A percentile compares a stretch with the other conserved stretches of the same genome.
Conservation (phyloP, 805 yeast species). For the Candida takata region DNA sequence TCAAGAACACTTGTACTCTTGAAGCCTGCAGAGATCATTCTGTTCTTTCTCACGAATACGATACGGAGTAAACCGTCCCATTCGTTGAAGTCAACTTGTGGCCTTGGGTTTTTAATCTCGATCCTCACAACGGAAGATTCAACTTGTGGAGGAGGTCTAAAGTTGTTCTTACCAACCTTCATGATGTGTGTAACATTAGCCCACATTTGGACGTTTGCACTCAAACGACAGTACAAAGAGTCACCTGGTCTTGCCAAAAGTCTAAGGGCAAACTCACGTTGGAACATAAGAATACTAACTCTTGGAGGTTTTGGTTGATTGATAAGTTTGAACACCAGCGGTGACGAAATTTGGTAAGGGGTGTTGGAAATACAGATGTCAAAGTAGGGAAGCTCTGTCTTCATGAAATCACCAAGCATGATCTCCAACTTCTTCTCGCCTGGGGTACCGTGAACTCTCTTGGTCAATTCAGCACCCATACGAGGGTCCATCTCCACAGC, state of each 20-base stretch:
- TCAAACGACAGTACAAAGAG: conserved; percentile 79
- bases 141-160: conserved; percentile 97
- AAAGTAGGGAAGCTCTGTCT: conserved; percentile 88
- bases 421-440: conserved; percentile 87
- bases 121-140: conserved; percentile 94
- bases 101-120: conserved; percentile 88
- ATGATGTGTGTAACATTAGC: conserved; percentile 97
- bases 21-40: conserved; percentile 89
- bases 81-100: conserved; percentile 87
- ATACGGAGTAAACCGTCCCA: conserved; percentile 96
- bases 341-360: conserved; percentile 96
- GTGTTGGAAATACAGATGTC: conserved; percentile 96
- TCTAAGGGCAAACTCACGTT: conserved; percentile 92
- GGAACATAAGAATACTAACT: conserved; percentile 94
- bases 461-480: conserved; percentile 98
- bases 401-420: conserved; percentile 91
- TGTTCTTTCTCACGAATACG: conserved; percentile 87
- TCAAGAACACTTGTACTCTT: conserved; percentile 73
- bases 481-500: conserved; percentile 99
- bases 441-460: conserved; percentile 97
- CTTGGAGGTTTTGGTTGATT: conserved; percentile 93
- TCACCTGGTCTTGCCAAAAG: conserved; percentile 97
- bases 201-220: conserved; percentile 99
- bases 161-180: conserved; percentile 96
- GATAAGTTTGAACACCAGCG: conserved; percentile 85